Conservation (phyloP, 108 stramenopile genomes). For the Epithemia pelagica region DNA sequence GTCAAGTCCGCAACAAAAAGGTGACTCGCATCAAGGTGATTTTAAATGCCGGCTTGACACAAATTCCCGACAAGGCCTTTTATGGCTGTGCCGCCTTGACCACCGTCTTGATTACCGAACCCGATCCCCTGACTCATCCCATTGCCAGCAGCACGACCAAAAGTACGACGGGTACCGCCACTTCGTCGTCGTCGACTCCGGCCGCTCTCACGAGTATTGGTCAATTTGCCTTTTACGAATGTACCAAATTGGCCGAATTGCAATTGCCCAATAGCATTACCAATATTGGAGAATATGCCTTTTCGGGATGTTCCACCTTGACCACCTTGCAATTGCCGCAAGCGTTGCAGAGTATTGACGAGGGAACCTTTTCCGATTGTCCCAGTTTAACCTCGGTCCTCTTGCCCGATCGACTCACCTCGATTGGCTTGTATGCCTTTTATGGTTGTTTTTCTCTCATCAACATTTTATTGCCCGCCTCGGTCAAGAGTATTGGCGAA, state of each 20-base stretch:
- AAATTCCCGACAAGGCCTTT: conserved; percentile 31
- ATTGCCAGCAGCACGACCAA: no score
- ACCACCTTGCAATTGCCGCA: conserved; percentile 16
- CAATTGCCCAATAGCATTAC: conserved; percentile 20
- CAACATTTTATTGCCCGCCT: conserved; percentile 6
- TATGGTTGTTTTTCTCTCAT: conserved; percentile 16
- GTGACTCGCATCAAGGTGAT: background rate
- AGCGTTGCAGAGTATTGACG: background rate
- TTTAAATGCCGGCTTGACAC: background rate
- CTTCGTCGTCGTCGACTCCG: no score
- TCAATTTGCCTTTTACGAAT: conserved; percentile 35
- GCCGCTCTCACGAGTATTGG: conserved; percentile 9
- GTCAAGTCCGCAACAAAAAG: background rate
- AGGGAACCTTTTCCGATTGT: background rate
- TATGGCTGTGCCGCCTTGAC: conserved; percentile 30
- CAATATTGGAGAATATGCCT: conserved; percentile 27
- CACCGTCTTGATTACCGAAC: conserved; percentile 19
- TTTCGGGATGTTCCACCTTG: conserved; percentile 33
- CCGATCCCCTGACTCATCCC: no score
- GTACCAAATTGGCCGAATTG: conserved; percentile 19
- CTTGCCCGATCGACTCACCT: background rate
- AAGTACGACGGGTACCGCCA: background rate
- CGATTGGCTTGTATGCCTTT: conserved; percentile 40
- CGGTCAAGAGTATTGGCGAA: conserved; percentile 11
- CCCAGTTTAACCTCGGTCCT: conserved; percentile 8